Conservation (phyloP, 805 yeast species). For the Ogataea methylovora region DNA sequence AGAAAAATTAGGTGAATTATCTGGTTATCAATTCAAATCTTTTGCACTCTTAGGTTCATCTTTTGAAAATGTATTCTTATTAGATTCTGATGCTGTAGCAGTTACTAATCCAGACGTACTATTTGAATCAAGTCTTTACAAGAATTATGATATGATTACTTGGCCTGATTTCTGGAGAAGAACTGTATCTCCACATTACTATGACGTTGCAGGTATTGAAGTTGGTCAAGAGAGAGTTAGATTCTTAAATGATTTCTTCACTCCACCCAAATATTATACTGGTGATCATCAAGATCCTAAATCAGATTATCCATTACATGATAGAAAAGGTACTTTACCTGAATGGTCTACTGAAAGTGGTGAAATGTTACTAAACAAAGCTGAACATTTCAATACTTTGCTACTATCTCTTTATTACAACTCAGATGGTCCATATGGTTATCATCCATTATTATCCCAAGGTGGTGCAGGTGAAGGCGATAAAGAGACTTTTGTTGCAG, state of each 20-base stretch:
- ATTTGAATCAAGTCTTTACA: conserved; percentile 34
- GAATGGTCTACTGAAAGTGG: conserved; percentile 66
- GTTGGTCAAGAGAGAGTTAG: conserved; percentile 23
- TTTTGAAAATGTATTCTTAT: conserved; percentile 35
- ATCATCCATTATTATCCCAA: conserved; percentile 51
- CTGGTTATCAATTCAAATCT: conserved; percentile 32
- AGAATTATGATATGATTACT: conserved; percentile 43
- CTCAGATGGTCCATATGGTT: conserved; percentile 50
- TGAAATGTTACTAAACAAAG: conserved; percentile 50
- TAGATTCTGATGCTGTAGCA: conserved; percentile 43
- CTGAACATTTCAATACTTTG: conserved; percentile 47
- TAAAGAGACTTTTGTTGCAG: conserved; percentile 65
- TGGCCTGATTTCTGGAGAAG: conserved; percentile 81
- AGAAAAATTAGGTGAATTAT: conserved; percentile 11
- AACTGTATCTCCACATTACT: conserved; percentile 54
- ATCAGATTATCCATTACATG: conserved; percentile 30
- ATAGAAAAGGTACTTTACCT: conserved; percentile 55
- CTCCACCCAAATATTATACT: conserved; percentile 17
- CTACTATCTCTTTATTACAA: conserved; percentile 60
- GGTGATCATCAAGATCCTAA: conserved; percentile 25
- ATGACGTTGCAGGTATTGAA: conserved; percentile 23
- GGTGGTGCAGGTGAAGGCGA: conserved; percentile 70
- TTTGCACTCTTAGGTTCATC: conserved; percentile 39
- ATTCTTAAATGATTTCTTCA: conserved; percentile 18
- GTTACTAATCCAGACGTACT: conserved; percentile 32